Evolutionary conservation across 441 rosid genomes (phyloP), one percentile per base, ranked within the genome.

Genomic region (Biscutella laevigata): DNA sequence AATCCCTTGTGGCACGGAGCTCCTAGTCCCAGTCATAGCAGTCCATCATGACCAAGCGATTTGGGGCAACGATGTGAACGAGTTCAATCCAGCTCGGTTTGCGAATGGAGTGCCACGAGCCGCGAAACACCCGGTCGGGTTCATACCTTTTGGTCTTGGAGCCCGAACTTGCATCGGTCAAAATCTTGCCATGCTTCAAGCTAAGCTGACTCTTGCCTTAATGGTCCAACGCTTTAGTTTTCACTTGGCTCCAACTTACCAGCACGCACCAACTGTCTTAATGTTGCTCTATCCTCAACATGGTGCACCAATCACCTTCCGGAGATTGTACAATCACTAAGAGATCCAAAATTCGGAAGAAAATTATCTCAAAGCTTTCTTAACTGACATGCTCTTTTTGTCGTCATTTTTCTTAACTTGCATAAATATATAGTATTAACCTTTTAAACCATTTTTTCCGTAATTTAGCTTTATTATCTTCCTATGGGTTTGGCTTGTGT

Each of bases 81-180:
- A 88, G 57, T 88, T 92, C 83, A 86, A 88, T 39, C 98, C 98
- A 5, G 75, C 54, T 12, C 76, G 98, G 21, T 92, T 92, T 61
- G 45, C 79, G 0, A 78, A 73, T 2, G 96, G 96, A 0, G 82
- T 84, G 32, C 84, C 89, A 14, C 77, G 82, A 12, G 88, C 95
- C 0, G 80, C 90, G 0, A 83, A 76, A 57, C 89, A 82, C 5
- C 90, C 88, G 0, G 78, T 73, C 24, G 94, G 84, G 1, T 84
- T 88, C 70, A 77, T 92, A 25, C 98, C 98, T 2, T 92, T 92
- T 26, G 96, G 98, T 21, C 75, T 82, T 0, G 98, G 98, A 6
- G 80, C 70, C 22, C 77, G 95, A 3, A 83, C 81, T 1, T 92
- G 98, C 69, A 78, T 88, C 7, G 98, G 98, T 12, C 95, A 86